These are phyloP conservation scores for Solanum piurae DNA, from an alignment of 257 asterid species.

Conservation along the genomic window DNA sequence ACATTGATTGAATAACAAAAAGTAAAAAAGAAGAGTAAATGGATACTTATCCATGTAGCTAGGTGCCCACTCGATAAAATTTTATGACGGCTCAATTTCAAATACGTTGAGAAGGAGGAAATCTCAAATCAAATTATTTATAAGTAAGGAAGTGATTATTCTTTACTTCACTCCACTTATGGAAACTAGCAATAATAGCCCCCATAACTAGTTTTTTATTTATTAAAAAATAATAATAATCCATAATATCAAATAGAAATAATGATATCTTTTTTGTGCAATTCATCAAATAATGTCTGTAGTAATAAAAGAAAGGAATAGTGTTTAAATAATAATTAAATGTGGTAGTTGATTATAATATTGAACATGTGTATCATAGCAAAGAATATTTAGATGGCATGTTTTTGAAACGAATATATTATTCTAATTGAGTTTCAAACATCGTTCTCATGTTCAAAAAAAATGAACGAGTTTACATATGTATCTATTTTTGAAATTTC, in stretches of 20 bases:
- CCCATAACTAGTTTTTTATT: neutral
- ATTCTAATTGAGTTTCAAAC: neutral
- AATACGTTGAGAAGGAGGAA: too few relatives aligned
- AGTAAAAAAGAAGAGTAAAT: too few relatives aligned
- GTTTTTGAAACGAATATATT: neutral
- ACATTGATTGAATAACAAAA: too few relatives aligned
- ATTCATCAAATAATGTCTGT: neutral
- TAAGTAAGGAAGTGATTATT: neutral
- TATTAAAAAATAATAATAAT: too few relatives aligned
- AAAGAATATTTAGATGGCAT: neutral
- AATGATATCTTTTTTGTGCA: neutral
- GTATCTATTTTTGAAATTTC: neutral
- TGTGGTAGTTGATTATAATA: neutral
- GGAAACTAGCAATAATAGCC: too few relatives aligned
- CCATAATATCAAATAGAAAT: neutral
- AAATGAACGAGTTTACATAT: neutral
- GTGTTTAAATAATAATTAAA: neutral
- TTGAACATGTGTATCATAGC: neutral
- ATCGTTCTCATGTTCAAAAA: accelerated
- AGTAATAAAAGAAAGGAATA: neutral
- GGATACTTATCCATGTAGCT: too few relatives aligned
- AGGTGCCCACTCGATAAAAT: too few relatives aligned
- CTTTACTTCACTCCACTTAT: neutral
- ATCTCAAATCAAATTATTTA: too few relatives aligned
- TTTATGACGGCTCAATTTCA: too few relatives aligned